Evolutionary conservation across 495 filamentous ascomycete genomes (phyloP).

Genomic region (Penicillium arizonense): DNA sequence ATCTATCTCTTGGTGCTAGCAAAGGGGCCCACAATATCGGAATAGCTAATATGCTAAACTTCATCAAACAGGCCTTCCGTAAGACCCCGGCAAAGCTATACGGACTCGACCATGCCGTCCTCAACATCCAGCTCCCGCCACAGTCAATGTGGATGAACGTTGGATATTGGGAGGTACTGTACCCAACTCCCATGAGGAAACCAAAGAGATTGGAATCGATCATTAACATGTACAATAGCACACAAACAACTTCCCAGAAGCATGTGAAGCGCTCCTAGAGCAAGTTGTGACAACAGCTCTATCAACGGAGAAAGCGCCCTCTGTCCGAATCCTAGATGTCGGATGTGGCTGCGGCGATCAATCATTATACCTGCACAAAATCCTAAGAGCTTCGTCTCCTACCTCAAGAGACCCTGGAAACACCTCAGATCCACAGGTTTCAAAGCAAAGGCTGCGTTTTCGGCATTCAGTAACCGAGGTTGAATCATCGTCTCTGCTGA

Average conservation of each 20-base stretch:
- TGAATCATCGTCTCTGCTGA: not conserved
- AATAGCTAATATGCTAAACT: slow-evolving; percentile 1
- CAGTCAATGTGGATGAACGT: slow-evolving; percentile 43
- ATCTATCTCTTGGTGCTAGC: too few relatives aligned
- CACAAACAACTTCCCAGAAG: slow-evolving; percentile 34
- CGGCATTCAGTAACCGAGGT: not conserved
- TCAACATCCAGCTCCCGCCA: slow-evolving; percentile 29
- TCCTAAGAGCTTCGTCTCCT: not conserved
- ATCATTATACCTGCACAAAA: slow-evolving; percentile 26
- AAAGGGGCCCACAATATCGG: not conserved
- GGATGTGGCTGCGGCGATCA: slow-evolving; percentile 54
- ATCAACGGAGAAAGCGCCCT: slow-evolving; percentile 10
- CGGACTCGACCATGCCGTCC: slow-evolving; percentile 35
- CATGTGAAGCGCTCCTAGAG: slow-evolving; percentile 39
- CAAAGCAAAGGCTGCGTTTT: not conserved
- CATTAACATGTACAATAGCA: slow-evolving; percentile 14
- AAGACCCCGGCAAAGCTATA: slow-evolving; percentile 14
- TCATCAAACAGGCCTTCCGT: slow-evolving; percentile 3
- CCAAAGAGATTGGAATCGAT: not conserved
- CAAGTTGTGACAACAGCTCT: slow-evolving; percentile 39
- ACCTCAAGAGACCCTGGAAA: not conserved
- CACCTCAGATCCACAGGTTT: not conserved
- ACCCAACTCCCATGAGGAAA: not conserved
- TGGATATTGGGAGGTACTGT: slow-evolving; percentile 37
- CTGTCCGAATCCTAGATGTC: slow-evolving; percentile 40